Evolutionary conservation across 768 basidiomycete species (phyloP).

Genomic region (Tricholoma terreum): DNA sequence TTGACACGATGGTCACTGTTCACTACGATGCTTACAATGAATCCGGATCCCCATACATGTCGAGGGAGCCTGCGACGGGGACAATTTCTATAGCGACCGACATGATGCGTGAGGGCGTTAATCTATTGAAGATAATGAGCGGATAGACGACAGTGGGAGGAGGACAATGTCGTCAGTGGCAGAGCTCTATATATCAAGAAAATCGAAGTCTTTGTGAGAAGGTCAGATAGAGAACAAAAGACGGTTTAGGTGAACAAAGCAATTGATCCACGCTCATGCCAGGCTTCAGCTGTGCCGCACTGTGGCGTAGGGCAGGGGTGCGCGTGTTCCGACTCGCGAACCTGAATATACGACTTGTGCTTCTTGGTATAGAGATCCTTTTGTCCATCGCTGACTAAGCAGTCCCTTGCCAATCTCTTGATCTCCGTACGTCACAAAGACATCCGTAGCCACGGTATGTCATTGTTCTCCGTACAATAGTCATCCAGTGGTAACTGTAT

Average conservation of each 20-base stretch:
- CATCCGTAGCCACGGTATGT: conserved; percentile 3
- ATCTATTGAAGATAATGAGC: conserved; percentile 17
- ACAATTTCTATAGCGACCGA: conserved; percentile 62
- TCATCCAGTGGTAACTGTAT: neutral
- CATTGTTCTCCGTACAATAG: conserved; percentile 14
- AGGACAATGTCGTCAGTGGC: conserved; percentile 10
- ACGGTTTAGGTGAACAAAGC: conserved; percentile 16
- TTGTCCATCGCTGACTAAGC: conserved; percentile 22
- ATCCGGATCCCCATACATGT: conserved; percentile 72
- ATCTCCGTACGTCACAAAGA: conserved; percentile 5
- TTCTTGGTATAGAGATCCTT: conserved; percentile 16
- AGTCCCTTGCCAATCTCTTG: neutral
- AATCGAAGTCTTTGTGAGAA: conserved; percentile 11
- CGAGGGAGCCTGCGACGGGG: conserved; percentile 52
- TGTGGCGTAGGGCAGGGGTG: neutral
- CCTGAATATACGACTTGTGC: neutral
- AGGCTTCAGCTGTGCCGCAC: neutral
- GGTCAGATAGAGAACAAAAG: conserved; percentile 15
- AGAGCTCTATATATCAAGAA: conserved; percentile 14
- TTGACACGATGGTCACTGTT: neutral
- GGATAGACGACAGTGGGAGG: conserved; percentile 9
- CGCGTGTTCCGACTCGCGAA: conserved; percentile 8
- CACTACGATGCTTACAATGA: conserved; percentile 44
- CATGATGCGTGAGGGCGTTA: conserved; percentile 43
- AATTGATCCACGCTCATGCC: neutral